Evolutionary conservation across 108 stramenopile genomes (phyloP).

Genomic region (Schizochytrium sp.): DNA sequence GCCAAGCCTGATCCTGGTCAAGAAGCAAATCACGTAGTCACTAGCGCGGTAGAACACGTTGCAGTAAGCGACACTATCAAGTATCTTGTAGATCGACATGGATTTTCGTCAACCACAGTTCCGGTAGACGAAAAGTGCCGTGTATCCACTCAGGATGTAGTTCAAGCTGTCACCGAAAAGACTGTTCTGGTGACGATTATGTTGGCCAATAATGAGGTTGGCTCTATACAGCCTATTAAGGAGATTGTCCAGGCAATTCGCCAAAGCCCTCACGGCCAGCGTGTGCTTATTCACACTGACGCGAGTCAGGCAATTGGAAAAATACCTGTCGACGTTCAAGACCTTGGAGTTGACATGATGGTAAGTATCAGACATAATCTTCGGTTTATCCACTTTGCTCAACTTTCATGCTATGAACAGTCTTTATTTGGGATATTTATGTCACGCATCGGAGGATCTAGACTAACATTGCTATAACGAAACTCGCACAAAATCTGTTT

Average conservation of each 20-base stretch:
- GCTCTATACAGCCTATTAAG: conserved; percentile 88
- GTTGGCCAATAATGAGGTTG: conserved; percentile 96
- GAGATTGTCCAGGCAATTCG: conserved; percentile 75
- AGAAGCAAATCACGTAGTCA: conserved; percentile 83
- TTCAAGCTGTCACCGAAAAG: conserved; percentile 77
- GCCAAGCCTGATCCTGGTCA: neutral
- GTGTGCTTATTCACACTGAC: conserved; percentile 93
- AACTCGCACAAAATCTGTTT: neutral
- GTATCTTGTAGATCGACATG: conserved; percentile 64
- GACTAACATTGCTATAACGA: neutral
- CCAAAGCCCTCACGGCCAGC: conserved; percentile 47
- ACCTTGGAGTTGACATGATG: conserved; percentile 87
- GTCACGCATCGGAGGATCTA: neutral
- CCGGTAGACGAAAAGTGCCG: conserved; percentile 85
- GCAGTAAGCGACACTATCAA: conserved; percentile 84
- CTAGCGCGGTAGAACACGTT: conserved; percentile 91
- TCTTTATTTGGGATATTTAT: neutral
- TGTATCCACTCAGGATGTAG: conserved; percentile 79
- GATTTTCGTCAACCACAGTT: conserved; percentile 80
- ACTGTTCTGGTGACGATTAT: conserved; percentile 93
- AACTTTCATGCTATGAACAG: neutral
- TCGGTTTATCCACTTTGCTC: neutral
- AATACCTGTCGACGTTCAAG: conserved; percentile 83
- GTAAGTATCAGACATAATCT: neutral
- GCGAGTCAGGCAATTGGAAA: conserved; percentile 96